phyloP scores from a whole-genome alignment of 1,284 basidiomycete species.

The Coniophora puteana region DNA sequence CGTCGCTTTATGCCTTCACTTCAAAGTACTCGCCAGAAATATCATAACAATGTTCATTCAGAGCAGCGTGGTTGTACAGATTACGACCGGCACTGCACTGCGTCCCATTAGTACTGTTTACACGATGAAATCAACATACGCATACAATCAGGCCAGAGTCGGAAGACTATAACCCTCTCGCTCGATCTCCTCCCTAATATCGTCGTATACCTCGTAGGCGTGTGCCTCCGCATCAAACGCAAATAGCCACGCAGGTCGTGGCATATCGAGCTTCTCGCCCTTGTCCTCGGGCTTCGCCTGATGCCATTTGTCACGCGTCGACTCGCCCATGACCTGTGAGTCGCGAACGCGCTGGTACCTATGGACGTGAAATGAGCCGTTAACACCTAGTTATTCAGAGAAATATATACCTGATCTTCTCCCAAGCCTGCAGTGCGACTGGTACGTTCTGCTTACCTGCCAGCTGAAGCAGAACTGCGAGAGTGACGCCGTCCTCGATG shows the following conservation, averaged over 20 bases:
- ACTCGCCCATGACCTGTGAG: conserved; percentile 24
- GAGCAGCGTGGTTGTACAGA: too few relatives aligned
- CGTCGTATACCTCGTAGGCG: conserved; percentile 18
- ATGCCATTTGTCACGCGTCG: conserved; percentile 26
- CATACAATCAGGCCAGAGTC: too few relatives aligned
- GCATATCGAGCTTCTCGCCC: conserved; percentile 15
- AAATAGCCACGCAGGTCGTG: conserved; percentile 25
- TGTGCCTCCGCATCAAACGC: conserved; percentile 25
- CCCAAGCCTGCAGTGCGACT: conserved; percentile 20
- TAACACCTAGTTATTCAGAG: background rate
- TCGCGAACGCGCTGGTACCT: conserved; percentile 24
- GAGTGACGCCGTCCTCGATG: conserved; percentile 26
- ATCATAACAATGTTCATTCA: too few relatives aligned
- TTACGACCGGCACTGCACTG: too few relatives aligned
- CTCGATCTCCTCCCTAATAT: conserved; percentile 16
- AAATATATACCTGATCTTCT: conserved; percentile 21
- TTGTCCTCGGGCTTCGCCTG: conserved; percentile 14
- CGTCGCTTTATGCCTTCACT: too few relatives aligned
- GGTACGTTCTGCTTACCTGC: conserved; percentile 18
- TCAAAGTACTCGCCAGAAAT: too few relatives aligned
- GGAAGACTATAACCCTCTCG: conserved; percentile 25
- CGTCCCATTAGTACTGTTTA: too few relatives aligned
- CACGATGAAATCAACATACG: too few relatives aligned
- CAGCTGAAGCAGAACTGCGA: conserved; percentile 20
- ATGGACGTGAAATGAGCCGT: conserved; percentile 2